A percentile compares a stretch with the other conserved stretches of the same genome.
Evolutionary conservation across 176 grass and related monocot species (phyloP).

Genomic region (Triticum monococcum): DNA sequence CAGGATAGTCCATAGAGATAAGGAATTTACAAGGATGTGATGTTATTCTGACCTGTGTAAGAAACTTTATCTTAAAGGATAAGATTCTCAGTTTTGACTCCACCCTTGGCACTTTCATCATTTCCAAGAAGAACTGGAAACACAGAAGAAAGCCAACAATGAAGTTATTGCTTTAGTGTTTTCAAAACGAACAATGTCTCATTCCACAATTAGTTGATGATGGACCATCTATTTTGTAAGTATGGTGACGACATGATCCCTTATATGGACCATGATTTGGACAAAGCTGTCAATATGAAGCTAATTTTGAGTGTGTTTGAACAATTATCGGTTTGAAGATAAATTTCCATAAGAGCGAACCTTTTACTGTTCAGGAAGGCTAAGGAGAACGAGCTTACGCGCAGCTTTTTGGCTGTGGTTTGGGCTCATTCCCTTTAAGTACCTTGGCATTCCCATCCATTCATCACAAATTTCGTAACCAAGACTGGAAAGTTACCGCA

Average conservation of each 20-base stretch:
- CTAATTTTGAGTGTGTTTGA: neutral
- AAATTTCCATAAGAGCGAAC: neutral
- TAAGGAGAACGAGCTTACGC: neutral
- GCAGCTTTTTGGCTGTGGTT: neutral
- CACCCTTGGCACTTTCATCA: slow-evolving; percentile 97
- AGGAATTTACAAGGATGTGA: slow-evolving; percentile 2
- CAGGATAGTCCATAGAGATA: neutral
- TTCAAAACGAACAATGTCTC: slow-evolving; percentile 11
- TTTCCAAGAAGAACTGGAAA: slow-evolving; percentile 83
- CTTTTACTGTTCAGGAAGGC: neutral
- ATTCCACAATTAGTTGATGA: neutral
- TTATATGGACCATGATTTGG: neutral
- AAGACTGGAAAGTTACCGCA: neutral
- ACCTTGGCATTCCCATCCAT: neutral
- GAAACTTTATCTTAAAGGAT: slow-evolving; percentile 86
- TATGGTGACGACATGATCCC: neutral
- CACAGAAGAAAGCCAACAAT: slow-evolving; percentile 28
- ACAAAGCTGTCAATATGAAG: neutral
- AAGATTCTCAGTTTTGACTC: slow-evolving; percentile 87
- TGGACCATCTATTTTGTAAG: neutral
- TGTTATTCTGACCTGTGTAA: slow-evolving; percentile 62
- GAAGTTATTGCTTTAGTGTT: neutral
- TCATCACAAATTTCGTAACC: neutral
- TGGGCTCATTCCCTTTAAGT: neutral
- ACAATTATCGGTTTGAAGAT: neutral